These are phyloP conservation scores for Lumnitzera littorea DNA, from an alignment of 345 rosid genomes.

Conservation along the genomic window DNA sequence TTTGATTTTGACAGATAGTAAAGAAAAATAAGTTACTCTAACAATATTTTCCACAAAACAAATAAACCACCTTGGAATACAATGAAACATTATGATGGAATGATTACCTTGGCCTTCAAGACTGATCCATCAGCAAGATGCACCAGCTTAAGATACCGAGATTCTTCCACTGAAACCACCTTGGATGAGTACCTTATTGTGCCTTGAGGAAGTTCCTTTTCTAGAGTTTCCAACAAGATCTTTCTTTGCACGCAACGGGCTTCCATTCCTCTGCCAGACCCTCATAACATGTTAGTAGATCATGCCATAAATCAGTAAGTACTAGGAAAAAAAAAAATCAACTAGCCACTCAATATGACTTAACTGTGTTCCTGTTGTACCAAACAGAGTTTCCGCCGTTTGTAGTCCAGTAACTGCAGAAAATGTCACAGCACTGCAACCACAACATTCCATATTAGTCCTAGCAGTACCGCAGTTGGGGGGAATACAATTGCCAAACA, in stretches of 20 bases:
- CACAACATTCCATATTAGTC: neutral
- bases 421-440: too few relatives aligned
- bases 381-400: neutral
- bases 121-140: conserved; percentile 48
- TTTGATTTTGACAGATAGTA: too few relatives aligned
- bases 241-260: conserved; percentile 41
- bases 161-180: conserved; percentile 45
- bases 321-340: neutral
- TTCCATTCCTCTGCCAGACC: conserved; percentile 32
- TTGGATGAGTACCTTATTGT: conserved; percentile 56
- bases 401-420: neutral
- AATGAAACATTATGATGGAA: neutral
- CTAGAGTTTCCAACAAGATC: conserved; percentile 40
- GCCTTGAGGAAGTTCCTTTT: conserved; percentile 36
- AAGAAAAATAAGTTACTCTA: too few relatives aligned
- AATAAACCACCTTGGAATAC: neutral
- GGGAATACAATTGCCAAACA: neutral
- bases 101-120: conserved; percentile 50
- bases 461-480: neutral
- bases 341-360: neutral
- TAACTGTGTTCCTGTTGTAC: neutral
- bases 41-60: too few relatives aligned
- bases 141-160: conserved; percentile 32
- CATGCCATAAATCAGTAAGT: neutral
- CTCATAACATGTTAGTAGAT: neutral